phyloP scores from a whole-genome alignment of 345 rosid species.

The Lepidium didymum region DNA sequence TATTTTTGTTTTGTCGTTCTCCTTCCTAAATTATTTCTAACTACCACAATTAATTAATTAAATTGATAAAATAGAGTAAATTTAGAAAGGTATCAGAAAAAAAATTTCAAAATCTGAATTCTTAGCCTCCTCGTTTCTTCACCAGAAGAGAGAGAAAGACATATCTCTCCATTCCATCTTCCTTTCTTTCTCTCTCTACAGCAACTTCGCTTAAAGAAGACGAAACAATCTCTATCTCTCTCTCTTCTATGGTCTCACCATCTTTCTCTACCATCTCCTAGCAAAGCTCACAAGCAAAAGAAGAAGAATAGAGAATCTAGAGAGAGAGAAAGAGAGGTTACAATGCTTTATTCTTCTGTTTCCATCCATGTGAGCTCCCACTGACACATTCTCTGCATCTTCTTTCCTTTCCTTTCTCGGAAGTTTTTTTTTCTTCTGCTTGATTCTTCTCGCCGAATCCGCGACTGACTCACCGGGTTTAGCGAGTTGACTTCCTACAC shows the following conservation, averaged over 20 bases:
- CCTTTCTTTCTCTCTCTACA: conserved; percentile 33
- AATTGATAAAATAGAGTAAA: neutral
- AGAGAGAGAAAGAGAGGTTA: neutral
- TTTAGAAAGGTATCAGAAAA: conserved; percentile 1
- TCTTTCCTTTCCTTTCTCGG: neutral
- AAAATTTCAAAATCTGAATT: conserved; percentile 24
- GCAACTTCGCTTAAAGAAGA: conserved; percentile 60
- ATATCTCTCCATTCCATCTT: neutral
- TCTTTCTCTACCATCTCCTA: conserved; percentile 10
- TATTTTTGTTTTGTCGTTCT: conserved; percentile 14
- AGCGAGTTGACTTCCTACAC: conserved; percentile 29
- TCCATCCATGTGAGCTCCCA: conserved; percentile 71
- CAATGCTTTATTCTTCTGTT: conserved; percentile 42
- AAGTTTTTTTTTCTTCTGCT: neutral
- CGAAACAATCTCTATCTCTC: conserved; percentile 40
- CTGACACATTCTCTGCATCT: conserved; percentile 57
- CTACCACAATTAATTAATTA: conserved; percentile 21
- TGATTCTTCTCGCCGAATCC: conserved; percentile 13
- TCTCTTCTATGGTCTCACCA: conserved; percentile 21
- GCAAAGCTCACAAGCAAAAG: neutral
- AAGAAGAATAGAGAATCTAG: neutral
- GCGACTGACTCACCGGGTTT: conserved; percentile 32
- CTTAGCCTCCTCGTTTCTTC: conserved; percentile 31
- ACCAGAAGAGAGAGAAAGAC: conserved; percentile 6
- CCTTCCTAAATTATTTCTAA: conserved; percentile 15